A percentile compares a stretch with the other conserved stretches of the same genome.
Evolutionary conservation across 768 basidiomycete genomes (phyloP).

Genomic region (Russula foetens): DNA sequence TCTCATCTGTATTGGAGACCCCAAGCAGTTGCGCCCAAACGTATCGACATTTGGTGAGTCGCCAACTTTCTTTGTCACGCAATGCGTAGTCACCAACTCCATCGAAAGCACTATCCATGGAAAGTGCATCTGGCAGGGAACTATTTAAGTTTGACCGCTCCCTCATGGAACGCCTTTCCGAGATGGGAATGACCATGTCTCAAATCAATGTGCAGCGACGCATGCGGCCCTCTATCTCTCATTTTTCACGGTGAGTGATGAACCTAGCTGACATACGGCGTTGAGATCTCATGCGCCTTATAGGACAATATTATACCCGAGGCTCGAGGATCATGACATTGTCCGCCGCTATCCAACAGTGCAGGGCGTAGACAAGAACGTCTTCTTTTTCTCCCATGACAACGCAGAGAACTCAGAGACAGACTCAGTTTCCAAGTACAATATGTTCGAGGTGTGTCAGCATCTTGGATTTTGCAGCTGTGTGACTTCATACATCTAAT

Average conservation of each 20-base stretch:
- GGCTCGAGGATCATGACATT: constrained; percentile 46
- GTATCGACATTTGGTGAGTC: constrained; percentile 52
- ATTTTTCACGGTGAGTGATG: constrained; percentile 41
- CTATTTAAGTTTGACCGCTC: constrained; percentile 59
- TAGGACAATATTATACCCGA: constrained; percentile 54
- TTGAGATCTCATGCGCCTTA: no score
- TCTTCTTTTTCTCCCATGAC: constrained; percentile 60
- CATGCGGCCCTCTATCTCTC: constrained; percentile 66
- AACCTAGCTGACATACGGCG: not conserved
- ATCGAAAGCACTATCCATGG: constrained; percentile 58
- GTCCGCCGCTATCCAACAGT: constrained; percentile 47
- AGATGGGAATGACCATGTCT: constrained; percentile 53
- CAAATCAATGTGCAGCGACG: constrained; percentile 63
- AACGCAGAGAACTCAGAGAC: constrained; percentile 53
- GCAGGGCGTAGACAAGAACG: constrained; percentile 51
- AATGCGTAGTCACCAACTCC: not conserved
- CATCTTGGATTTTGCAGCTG: no score
- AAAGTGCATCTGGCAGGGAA: constrained; percentile 44
- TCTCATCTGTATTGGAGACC: constrained; percentile 75
- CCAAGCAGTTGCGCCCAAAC: constrained; percentile 63
- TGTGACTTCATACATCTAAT: not conserved
- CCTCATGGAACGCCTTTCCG: constrained; percentile 65
- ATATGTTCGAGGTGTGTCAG: constrained; percentile 51
- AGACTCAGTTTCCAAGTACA: constrained; percentile 58
- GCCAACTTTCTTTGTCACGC: not conserved